These are phyloP conservation scores for Zygoascus bituminiphila DNA, from an alignment of 805 yeast species.

Conservation along the genomic window DNA sequence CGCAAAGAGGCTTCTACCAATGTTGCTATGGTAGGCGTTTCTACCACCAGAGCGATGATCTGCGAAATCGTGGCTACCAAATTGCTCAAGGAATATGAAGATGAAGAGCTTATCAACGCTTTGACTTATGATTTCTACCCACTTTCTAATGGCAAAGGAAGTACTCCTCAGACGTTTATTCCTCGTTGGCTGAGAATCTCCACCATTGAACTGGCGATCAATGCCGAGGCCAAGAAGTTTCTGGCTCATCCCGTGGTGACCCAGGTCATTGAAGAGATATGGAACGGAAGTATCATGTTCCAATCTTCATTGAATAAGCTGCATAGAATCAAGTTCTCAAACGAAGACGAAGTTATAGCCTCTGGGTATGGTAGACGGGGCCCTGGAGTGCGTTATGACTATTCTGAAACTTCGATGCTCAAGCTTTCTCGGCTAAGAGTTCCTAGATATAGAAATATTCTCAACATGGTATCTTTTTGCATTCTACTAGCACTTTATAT, in stretches of 20 bases:
- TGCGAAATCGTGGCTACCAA: conserved; percentile 48
- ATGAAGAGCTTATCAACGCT: conserved; percentile 37
- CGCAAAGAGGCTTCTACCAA: conserved; percentile 26
- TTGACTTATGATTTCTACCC: conserved; percentile 42
- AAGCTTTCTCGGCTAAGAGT: conserved; percentile 33
- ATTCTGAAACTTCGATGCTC: conserved; percentile 29
- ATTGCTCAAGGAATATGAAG: conserved; percentile 38
- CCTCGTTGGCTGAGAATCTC: conserved; percentile 34
- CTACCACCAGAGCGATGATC: conserved; percentile 39
- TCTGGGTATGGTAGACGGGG: conserved; percentile 27
- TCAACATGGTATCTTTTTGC: conserved; percentile 26
- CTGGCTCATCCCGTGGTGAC: conserved; percentile 45
- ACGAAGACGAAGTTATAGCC: conserved; percentile 21
- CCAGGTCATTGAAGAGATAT: conserved; percentile 39
- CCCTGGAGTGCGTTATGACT: conserved; percentile 28
- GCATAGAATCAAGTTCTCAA: conserved; percentile 25
- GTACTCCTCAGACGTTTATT: conserved; percentile 16
- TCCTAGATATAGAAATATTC: conserved; percentile 30
- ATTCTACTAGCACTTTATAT: conserved; percentile 28
- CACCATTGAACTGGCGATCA: conserved; percentile 44
- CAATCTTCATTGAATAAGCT: conserved; percentile 31
- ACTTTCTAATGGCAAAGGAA: conserved; percentile 30
- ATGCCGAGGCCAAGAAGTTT: conserved; percentile 44
- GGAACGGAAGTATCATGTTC: conserved; percentile 43
- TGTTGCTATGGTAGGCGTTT: conserved; percentile 28